Evolutionary conservation across 345 rosid genomes (phyloP).

Genomic region (Excoecaria agallocha): DNA sequence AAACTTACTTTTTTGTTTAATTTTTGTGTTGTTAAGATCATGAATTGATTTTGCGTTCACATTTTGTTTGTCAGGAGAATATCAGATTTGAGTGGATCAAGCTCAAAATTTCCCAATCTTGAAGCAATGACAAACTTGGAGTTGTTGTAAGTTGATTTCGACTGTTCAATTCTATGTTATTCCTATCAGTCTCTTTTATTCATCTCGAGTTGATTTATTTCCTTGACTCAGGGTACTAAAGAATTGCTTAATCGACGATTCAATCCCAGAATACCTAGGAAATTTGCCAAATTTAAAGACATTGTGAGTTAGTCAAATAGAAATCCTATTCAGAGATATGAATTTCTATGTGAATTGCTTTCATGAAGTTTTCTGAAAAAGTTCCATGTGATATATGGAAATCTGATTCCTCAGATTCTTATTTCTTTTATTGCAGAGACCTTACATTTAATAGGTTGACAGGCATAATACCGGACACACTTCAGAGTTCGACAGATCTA

Average conservation of each 20-base stretch:
- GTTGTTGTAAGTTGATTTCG: conserved; percentile 52
- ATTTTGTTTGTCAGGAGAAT: conserved; percentile 22
- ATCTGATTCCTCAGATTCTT: neutral
- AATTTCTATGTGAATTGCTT: too few relatives aligned
- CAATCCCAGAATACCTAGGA: conserved; percentile 53
- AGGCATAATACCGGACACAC: conserved; percentile 45
- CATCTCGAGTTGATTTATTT: conserved; percentile 4
- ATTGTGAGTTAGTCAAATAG: conserved; percentile 48
- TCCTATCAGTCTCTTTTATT: neutral
- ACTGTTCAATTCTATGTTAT: neutral
- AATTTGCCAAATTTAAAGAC: conserved; percentile 25
- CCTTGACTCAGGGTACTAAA: conserved; percentile 50
- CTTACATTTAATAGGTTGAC: conserved; percentile 71
- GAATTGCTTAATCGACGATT: conserved; percentile 54
- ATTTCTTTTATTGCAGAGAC: conserved; percentile 45
- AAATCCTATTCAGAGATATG: too few relatives aligned
- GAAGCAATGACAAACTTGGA: conserved; percentile 14
- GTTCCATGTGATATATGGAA: too few relatives aligned
- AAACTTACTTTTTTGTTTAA: neutral
- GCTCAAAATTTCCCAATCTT: conserved; percentile 57
- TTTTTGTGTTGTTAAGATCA: neutral
- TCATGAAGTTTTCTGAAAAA: too few relatives aligned
- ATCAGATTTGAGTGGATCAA: conserved; percentile 55
- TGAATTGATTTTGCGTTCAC: neutral
- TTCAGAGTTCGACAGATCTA: conserved; percentile 15